A percentile compares a stretch with the other conserved stretches of the same genome.
Conservation (phyloP, 1,284 basidiomycete species). For the Trichosporon coremiiforme region DNA sequence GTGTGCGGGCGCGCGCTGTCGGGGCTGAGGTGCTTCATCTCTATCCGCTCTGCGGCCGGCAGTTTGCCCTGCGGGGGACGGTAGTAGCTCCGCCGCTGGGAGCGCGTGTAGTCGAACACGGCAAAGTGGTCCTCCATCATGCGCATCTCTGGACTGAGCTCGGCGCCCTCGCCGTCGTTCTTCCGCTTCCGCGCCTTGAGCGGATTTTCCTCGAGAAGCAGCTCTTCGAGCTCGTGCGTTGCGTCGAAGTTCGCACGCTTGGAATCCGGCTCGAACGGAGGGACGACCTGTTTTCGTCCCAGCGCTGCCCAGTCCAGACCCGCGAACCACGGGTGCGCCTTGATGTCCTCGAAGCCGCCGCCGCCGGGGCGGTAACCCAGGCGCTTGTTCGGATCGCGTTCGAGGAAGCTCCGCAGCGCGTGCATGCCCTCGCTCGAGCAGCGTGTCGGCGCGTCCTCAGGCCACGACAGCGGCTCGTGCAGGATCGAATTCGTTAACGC, state of each 20-base stretch:
- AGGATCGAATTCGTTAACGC: slow-evolving; percentile 86
- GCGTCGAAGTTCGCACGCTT: slow-evolving; percentile 99
- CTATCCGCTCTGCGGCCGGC: slow-evolving; percentile 29
- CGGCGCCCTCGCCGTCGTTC: slow-evolving; percentile 80
- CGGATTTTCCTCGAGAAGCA: slow-evolving; percentile 94
- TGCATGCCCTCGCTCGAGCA: slow-evolving; percentile 55
- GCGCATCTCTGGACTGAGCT: slow-evolving; percentile 83
- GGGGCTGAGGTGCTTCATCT: slow-evolving; percentile 19
- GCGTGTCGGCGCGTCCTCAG: slow-evolving; percentile 52
- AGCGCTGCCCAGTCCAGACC: slow-evolving; percentile 84
- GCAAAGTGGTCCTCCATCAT: slow-evolving; percentile 90
- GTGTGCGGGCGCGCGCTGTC: slow-evolving; percentile 18
- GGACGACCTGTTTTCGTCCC: slow-evolving; percentile 72
- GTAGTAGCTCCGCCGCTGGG: slow-evolving; percentile 54
- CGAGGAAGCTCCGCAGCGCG: slow-evolving; percentile 65
- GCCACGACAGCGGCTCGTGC: slow-evolving; percentile 57
- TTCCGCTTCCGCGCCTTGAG: slow-evolving; percentile 92
- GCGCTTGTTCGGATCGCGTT: slow-evolving; percentile 78
- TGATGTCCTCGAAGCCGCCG: slow-evolving; percentile 76
- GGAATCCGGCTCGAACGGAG: slow-evolving; percentile 93
- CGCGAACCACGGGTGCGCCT: slow-evolving; percentile 82
- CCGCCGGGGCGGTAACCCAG: slow-evolving; percentile 78
- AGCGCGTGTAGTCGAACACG: slow-evolving; percentile 54
- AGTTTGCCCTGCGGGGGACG: slow-evolving; percentile 40
- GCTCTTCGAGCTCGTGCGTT: slow-evolving; percentile 96